Conservation (phyloP, 163 green algal species). For the Prototheca wickerhamii region DNA sequence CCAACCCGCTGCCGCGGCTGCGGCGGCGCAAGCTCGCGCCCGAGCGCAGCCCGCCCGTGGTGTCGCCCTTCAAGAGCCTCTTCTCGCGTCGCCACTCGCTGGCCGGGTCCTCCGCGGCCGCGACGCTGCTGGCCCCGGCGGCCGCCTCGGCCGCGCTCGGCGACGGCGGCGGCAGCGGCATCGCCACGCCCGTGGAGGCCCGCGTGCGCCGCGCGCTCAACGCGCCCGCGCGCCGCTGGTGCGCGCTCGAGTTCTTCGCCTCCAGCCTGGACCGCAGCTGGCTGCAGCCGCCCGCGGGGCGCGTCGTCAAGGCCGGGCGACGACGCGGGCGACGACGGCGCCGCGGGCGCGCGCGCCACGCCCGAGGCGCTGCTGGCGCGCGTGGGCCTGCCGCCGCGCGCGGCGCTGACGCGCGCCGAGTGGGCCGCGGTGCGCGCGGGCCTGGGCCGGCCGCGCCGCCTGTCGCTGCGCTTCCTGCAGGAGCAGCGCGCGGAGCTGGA, state of each 20-base stretch:
- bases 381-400: slow-evolving; percentile 29
- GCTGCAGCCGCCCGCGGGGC: slow-evolving; percentile 57
- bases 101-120: neutral
- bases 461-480: slow-evolving; percentile 60
- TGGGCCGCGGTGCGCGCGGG: slow-evolving; percentile 50
- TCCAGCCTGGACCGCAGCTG: slow-evolving; percentile 63
- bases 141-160: neutral
- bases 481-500: slow-evolving; percentile 64
- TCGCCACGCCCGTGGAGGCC: slow-evolving; percentile 25
- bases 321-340: neutral
- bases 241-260: slow-evolving; percentile 61
- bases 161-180: neutral
- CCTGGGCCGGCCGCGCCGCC: slow-evolving; percentile 52
- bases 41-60: slow-evolving; percentile 22
- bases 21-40: slow-evolving; percentile 34
- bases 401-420: slow-evolving; percentile 49
- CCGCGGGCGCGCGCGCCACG: neutral
- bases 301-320: slow-evolving; percentile 27
- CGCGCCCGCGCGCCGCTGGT: slow-evolving; percentile 31
- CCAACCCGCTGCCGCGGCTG: slow-evolving; percentile 27
- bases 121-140: slow-evolving; percentile 7
- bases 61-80: slow-evolving; percentile 35
- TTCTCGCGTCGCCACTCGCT: slow-evolving; percentile 24
- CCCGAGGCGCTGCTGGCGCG: slow-evolving; percentile 10
- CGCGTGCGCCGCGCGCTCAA: slow-evolving; percentile 46